Conservation (phyloP, 176 grass and related monocot species). For the Leersia perrieri region DNA sequence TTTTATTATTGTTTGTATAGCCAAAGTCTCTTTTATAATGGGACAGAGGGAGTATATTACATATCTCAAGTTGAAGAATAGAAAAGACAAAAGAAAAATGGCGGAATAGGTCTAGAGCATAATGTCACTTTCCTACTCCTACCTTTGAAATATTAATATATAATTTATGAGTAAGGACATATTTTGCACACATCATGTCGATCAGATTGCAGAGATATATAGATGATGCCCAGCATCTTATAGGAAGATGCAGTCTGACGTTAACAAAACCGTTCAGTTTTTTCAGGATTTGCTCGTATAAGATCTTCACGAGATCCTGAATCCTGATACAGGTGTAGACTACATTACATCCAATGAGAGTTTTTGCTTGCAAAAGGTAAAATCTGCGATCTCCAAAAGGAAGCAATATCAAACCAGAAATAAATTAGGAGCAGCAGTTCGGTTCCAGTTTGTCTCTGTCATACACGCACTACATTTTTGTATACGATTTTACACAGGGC, state of each 20-base stretch:
- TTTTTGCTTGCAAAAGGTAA: background rate
- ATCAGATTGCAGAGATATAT: background rate
- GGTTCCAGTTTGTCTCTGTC: background rate
- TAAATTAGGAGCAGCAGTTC: background rate
- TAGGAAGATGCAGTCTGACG: background rate
- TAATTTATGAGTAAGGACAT: background rate
- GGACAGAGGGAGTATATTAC: no score
- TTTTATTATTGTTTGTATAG: no score
- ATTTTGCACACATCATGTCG: background rate
- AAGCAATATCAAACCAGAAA: background rate
- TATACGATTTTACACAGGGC: background rate
- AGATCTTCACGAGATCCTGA: background rate
- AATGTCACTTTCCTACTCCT: background rate
- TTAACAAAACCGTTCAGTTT: background rate
- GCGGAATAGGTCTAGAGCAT: background rate
- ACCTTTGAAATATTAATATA: background rate
- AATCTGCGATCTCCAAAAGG: background rate
- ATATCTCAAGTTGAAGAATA: background rate
- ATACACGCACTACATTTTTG: background rate
- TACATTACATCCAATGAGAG: background rate
- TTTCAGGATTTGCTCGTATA: background rate
- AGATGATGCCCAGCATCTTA: background rate
- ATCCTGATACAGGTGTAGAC: background rate
- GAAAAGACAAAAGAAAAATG: background rate
- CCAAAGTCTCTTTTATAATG: no score